These are phyloP conservation scores for Pythium dissimile DNA, from an alignment of 352 stramenopile species.

Conservation along the genomic window DNA sequence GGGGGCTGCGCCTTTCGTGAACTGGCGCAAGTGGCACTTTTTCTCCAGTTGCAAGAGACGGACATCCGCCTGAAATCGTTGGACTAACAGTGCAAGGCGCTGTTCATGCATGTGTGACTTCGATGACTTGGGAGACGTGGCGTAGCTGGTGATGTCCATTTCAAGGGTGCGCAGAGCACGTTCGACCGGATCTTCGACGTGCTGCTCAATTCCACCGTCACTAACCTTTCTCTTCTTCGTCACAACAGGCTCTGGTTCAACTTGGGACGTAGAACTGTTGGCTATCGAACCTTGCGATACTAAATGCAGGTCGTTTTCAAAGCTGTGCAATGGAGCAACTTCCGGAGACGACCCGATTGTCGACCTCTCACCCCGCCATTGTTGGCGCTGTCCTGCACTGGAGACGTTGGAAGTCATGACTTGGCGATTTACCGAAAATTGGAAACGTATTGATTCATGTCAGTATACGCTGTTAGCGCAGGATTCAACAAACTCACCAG, in stretches of 20 bases:
- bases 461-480: too few species aligned
- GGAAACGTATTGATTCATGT: too few species aligned
- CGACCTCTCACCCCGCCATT: too few species aligned
- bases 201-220: not conserved
- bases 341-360: too few species aligned
- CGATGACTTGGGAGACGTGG: not conserved
- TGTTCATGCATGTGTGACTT: not conserved
- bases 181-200: not conserved
- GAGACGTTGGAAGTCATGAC: too few species aligned
- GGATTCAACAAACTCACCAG: too few species aligned
- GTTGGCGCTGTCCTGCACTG: too few species aligned
- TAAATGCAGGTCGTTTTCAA: slow-evolving; percentile 2
- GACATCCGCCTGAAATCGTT: slow-evolving; percentile 17
- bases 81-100: slow-evolving; percentile 8
- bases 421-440: too few species aligned
- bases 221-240: not conserved
- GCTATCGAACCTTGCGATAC: not conserved
- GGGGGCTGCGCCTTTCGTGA: not conserved
- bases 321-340: not conserved
- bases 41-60: slow-evolving; percentile 15
- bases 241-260: slow-evolving; percentile 1
- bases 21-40: not conserved
- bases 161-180: not conserved
- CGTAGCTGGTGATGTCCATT: not conserved
- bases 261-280: not conserved